Conservation (phyloP, 208 protist genomes). For the Leishmania guyanensis region DNA sequence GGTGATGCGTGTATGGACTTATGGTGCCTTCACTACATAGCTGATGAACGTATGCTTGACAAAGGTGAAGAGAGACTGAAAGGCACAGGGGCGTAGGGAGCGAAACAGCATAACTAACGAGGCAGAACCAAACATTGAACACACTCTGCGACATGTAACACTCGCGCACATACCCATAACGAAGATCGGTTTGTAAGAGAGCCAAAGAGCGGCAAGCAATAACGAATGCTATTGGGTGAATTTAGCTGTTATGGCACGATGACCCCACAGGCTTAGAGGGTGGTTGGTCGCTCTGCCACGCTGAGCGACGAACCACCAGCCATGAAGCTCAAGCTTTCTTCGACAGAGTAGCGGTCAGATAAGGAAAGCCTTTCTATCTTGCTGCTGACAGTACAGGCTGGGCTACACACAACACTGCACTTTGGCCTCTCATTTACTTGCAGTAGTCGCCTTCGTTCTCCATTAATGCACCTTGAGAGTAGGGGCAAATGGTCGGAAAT, state of each 20-base stretch:
- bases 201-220: not conserved
- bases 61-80: not conserved
- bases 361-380: too few species aligned
- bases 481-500: not conserved
- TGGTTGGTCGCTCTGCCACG: not conserved
- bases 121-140: not conserved
- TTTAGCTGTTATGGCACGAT: not conserved
- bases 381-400: not conserved
- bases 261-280: not conserved
- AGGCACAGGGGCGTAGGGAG: not conserved
- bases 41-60: too few species aligned
- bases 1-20: not conserved
- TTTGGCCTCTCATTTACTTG: not conserved
- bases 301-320: not conserved
- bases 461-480: not conserved
- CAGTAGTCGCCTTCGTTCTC: not conserved
- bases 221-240: not conserved
- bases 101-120: not conserved
- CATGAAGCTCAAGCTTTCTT: not conserved
- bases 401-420: not conserved
- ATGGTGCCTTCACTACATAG: not conserved
- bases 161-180: not conserved
- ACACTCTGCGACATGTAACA: not conserved
- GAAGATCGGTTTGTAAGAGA: not conserved
- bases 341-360: too few species aligned